These are phyloP conservation scores for Cardamine occulta DNA, from an alignment of 345 rosid genomes.

Conservation along the genomic window DNA sequence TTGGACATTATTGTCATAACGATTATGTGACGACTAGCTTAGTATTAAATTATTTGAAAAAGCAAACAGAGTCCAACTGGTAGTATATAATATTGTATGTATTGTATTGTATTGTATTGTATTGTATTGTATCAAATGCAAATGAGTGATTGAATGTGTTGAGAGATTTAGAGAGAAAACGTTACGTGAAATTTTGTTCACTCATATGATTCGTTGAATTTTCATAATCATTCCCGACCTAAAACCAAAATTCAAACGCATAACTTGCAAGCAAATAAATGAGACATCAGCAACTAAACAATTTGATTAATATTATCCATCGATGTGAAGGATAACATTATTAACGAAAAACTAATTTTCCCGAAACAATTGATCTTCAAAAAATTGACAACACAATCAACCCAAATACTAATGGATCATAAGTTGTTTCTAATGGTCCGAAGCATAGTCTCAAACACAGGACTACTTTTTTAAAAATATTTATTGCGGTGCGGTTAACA, in stretches of 20 bases:
- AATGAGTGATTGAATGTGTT: background rate
- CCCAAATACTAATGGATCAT: background rate
- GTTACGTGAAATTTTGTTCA: background rate
- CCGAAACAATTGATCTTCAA: background rate
- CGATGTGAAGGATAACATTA: background rate
- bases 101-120: no score
- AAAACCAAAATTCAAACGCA: background rate
- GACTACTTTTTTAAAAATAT: no score
- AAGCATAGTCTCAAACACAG: no score
- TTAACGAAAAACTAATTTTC: background rate
- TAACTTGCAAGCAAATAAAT: background rate
- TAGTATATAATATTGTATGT: background rate
- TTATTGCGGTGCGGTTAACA: no score
- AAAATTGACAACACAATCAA: background rate
- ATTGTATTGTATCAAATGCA: background rate
- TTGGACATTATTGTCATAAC: background rate
- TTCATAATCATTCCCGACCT: background rate
- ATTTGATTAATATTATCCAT: background rate
- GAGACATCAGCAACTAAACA: background rate
- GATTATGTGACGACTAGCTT: background rate
- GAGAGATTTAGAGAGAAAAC: background rate
- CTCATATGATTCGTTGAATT: background rate
- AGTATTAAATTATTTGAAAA: background rate
- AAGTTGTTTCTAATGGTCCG: background rate
- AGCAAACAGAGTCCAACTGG: background rate